Evolutionary conservation across 305 asterid genomes (phyloP).

Genomic region (Fraxinus sp.): DNA sequence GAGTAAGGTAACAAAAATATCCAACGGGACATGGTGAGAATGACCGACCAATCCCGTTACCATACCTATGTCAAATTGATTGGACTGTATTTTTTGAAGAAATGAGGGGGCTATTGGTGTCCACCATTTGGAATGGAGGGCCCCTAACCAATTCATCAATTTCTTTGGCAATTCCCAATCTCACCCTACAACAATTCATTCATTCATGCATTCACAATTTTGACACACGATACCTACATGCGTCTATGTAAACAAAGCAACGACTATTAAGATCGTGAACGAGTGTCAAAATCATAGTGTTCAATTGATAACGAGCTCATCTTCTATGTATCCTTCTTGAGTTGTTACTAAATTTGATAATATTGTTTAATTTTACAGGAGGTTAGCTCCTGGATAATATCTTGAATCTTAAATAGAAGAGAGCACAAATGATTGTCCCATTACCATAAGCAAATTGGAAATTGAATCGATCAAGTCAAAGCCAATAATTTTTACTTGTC

Average conservation of each 20-base stretch:
- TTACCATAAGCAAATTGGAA: not conserved
- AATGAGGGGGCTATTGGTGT: not conserved
- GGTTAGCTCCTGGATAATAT: not conserved
- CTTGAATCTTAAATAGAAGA: no score
- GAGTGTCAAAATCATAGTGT: not conserved
- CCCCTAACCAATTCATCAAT: not conserved
- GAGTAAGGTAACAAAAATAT: no score
- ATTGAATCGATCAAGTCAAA: not conserved
- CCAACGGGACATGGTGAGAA: no score
- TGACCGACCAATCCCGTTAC: no score
- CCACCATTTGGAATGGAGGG: not conserved
- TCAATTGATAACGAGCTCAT: not conserved
- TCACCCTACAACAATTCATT: not conserved
- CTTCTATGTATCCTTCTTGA: not conserved
- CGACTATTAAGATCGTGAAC: not conserved
- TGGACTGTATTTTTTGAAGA: not conserved
- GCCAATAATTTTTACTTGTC: no score
- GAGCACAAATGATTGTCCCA: not conserved
- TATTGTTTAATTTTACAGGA: not conserved
- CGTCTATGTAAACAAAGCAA: not conserved
- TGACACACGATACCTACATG: not conserved
- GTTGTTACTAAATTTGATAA: not conserved
- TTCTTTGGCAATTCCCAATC: not conserved
- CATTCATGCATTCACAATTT: not conserved
- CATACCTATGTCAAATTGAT: conserved; percentile 16